Base-by-base conservation (phyloP, 805 yeast species). In the Naumovozyma dairenensis region DNA sequence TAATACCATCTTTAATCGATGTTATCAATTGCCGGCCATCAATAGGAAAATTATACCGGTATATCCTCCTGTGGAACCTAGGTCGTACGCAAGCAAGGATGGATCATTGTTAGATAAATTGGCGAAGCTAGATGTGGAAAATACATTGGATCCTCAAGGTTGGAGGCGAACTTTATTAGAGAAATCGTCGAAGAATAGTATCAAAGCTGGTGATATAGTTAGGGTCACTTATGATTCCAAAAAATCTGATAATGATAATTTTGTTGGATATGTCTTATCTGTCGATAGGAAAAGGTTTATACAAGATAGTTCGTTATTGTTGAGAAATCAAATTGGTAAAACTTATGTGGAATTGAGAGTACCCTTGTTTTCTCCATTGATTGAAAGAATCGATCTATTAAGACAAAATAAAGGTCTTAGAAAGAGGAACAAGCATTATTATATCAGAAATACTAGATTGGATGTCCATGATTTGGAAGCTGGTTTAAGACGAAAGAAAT, bases 321-420 rank as follows among this genome's bases (percentile, higher is more conserved):
- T 89, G 43, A 77, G 98, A 66, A 84, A 86, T 55, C 84, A 80
- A 53, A 66, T 84, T 46, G 69, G 78, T 41, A 81, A 80, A 46
- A 62, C 83, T n/a, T 94, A 94, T 36, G 89, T 84, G 32, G 97
- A 89, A 52, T 63, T 79, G 42, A 68, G 89, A 41, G 73, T 86
- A 31, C 87, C 89, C 19, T 60, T 89, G 17, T 89, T 69, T 65
- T 80, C 80, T 41, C 96, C 96, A 6, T 66, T 74, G 35, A 69
- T 92, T 36, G 72, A 76, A 42, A 73, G 79, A 57, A 67, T 89
- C 34, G 96, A 87, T 59, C 58, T 86, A 25, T 59, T 89, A 41
- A 71, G 81, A 59, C 78, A 78, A 59, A 59, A 63, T 42, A 72
- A 71, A 51, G 77, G 84, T 59, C 42, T 44, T 25, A 74, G 80